Conservation (phyloP, 345 rosid species). For the Aethionema arabicum region DNA sequence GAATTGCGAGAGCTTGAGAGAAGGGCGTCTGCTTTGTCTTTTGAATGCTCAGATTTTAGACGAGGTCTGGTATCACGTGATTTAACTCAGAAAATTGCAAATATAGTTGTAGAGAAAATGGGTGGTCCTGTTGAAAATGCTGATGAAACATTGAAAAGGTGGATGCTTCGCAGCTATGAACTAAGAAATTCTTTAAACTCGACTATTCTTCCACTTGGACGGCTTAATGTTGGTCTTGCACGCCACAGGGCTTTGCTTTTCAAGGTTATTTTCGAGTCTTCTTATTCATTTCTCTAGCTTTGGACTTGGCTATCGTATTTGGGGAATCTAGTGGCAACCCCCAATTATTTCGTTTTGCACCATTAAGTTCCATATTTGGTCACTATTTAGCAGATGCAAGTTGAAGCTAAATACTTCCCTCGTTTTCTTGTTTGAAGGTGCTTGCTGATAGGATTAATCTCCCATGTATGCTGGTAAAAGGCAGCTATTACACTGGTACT, state of each 20-base stretch:
- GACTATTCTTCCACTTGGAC: slow-evolving; percentile 78
- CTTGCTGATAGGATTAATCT: slow-evolving; percentile 86
- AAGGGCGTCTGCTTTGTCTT: slow-evolving; percentile 45
- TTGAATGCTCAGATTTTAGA: slow-evolving; percentile 47
- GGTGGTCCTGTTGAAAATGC: slow-evolving; percentile 92
- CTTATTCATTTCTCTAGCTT: slow-evolving; percentile 8
- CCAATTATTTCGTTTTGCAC: slow-evolving; percentile 5
- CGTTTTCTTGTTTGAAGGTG: slow-evolving; percentile 53
- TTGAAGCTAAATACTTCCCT: slow-evolving; percentile 30
- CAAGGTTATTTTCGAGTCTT: slow-evolving; percentile 54
- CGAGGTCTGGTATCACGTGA: slow-evolving; percentile 48
- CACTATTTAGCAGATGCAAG: slow-evolving; percentile 22
- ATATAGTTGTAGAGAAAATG: slow-evolving; percentile 82
- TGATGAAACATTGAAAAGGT: slow-evolving; percentile 72
- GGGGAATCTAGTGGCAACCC: slow-evolving; percentile 4
- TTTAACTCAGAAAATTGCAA: slow-evolving; percentile 86
- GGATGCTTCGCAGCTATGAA: slow-evolving; percentile 63
- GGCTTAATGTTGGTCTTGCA: slow-evolving; percentile 86
- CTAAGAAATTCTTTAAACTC: slow-evolving; percentile 59
- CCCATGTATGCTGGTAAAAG: slow-evolving; percentile 93
- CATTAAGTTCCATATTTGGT: slow-evolving; percentile 7
- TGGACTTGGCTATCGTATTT: slow-evolving; percentile 17
- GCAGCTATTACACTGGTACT: slow-evolving; percentile 95
- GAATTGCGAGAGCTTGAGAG: slow-evolving; percentile 75
- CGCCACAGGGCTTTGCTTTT: slow-evolving; percentile 96